Conservation (phyloP, 1,284 basidiomycete genomes). For the Termitomyces sp. region DNA sequence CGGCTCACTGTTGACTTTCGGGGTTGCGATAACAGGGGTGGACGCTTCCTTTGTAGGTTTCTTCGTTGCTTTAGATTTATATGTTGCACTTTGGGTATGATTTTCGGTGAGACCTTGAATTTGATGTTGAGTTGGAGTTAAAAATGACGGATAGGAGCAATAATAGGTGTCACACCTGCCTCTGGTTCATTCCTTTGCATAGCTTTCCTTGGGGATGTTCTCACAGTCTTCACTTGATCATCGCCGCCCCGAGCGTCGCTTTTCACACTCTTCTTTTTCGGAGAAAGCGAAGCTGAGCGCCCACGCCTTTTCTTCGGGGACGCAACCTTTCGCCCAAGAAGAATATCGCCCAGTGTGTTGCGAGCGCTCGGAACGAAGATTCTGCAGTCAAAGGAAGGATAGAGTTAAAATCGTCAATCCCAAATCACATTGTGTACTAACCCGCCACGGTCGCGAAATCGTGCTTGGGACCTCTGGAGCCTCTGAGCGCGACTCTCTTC, state of each 20-base stretch:
- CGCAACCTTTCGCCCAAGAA: conserved; percentile 31
- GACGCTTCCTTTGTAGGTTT: not conserved
- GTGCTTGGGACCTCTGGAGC: conserved; percentile 49
- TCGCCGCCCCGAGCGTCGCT: not conserved
- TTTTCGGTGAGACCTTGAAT: conserved; percentile 7
- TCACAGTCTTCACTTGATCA: not conserved
- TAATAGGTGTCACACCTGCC: conserved; percentile 10
- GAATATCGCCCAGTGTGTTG: conserved; percentile 33
- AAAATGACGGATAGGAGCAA: not conserved
- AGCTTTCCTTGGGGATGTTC: conserved; percentile 17
- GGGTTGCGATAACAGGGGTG: not conserved
- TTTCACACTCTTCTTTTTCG: conserved; percentile 17
- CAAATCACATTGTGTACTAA: conserved; percentile 26
- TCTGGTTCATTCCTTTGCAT: conserved; percentile 3
- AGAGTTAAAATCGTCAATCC: not conserved
- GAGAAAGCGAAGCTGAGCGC: conserved; percentile 27
- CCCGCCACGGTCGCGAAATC: conserved; percentile 63
- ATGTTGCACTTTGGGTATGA: not conserved
- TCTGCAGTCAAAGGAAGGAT: conserved; percentile 17
- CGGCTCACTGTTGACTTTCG: not conserved
- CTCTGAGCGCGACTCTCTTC: conserved; percentile 54
- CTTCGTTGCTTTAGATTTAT: not conserved
- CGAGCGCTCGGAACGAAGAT: conserved; percentile 34
- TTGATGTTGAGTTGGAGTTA: not conserved
- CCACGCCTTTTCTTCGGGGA: conserved; percentile 23